phyloP scores from a whole-genome alignment of 768 basidiomycete genomes.

The Mycena belliarum region DNA sequence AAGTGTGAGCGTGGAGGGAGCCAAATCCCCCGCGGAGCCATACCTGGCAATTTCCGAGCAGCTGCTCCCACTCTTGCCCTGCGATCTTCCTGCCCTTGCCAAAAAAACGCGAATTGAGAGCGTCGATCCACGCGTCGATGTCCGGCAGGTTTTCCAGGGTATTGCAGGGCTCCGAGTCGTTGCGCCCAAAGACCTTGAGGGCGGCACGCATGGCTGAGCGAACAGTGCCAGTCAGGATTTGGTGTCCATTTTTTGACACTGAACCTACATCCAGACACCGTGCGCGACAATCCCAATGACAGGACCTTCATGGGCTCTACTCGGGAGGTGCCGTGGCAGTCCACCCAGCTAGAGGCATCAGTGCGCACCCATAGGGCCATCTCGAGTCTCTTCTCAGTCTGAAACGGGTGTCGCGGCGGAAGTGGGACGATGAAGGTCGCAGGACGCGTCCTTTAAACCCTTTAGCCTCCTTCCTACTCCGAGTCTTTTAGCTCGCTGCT shows the following conservation, averaged over 20 bases:
- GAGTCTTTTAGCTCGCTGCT: conserved; percentile 1
- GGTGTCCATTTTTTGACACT: too few species aligned
- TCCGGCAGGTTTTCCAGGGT: conserved; percentile 1
- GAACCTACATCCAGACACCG: conserved; percentile 15
- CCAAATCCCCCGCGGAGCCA: neutral
- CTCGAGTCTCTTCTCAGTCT: conserved; percentile 4
- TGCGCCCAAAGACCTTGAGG: neutral
- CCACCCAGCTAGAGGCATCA: conserved; percentile 20
- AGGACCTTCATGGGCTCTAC: conserved; percentile 18
- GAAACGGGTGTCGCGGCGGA: conserved; percentile 15
- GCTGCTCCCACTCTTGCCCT: conserved; percentile 14
- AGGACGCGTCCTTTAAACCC: neutral
- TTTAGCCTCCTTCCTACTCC: neutral
- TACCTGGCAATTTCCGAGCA: conserved; percentile 18
- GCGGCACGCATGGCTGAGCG: conserved; percentile 11
- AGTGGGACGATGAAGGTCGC: neutral
- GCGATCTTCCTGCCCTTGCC: conserved; percentile 10
- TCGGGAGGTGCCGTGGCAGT: conserved; percentile 11
- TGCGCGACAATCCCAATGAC: conserved; percentile 12
- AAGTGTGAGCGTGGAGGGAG: neutral
- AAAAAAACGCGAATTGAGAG: conserved; percentile 14
- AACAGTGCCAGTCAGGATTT: too few species aligned
- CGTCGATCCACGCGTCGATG: conserved; percentile 16
- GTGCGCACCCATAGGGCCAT: conserved; percentile 22
- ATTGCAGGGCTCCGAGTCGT: neutral